phyloP scores from a whole-genome alignment of 73 alveolate genomes.

The Paramecium primaurelia region DNA sequence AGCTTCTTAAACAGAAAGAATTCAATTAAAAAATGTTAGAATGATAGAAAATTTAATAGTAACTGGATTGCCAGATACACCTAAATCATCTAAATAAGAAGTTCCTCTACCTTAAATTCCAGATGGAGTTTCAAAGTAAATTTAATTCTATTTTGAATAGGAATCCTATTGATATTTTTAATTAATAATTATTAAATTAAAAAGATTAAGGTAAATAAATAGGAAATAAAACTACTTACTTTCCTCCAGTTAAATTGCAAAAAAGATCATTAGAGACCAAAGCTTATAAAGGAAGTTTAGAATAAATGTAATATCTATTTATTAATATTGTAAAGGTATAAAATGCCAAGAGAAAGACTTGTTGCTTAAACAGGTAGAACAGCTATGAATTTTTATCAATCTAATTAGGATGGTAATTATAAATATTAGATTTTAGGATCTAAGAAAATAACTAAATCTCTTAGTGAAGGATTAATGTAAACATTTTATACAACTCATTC shows the following conservation, averaged over 20 bases:
- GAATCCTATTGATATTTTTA: conserved; percentile 24
- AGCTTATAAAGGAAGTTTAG: conserved; percentile 20
- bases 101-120: not conserved
- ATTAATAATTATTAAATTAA: not conserved
- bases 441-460: not conserved
- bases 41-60: conserved; percentile 10
- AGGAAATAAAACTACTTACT: not conserved
- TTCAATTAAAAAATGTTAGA: not conserved
- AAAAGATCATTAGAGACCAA: not conserved
- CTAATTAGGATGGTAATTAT: not conserved
- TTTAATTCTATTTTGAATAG: not conserved
- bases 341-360: conserved; percentile 17
- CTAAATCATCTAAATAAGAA: not conserved
- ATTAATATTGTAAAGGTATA: too few relatives aligned
- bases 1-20: not conserved
- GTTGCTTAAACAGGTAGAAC: not conserved
- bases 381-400: not conserved
- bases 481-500: conserved; percentile 47
- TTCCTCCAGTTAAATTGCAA: not conserved
- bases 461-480: not conserved
- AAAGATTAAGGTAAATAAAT: not conserved
- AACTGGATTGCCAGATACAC: not conserved
- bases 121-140: not conserved
- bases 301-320: too few relatives aligned
- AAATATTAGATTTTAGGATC: not conserved